These are phyloP conservation scores for Phytophthora citricola DNA, from an alignment of 352 stramenopile genomes.

Conservation along the genomic window DNA sequence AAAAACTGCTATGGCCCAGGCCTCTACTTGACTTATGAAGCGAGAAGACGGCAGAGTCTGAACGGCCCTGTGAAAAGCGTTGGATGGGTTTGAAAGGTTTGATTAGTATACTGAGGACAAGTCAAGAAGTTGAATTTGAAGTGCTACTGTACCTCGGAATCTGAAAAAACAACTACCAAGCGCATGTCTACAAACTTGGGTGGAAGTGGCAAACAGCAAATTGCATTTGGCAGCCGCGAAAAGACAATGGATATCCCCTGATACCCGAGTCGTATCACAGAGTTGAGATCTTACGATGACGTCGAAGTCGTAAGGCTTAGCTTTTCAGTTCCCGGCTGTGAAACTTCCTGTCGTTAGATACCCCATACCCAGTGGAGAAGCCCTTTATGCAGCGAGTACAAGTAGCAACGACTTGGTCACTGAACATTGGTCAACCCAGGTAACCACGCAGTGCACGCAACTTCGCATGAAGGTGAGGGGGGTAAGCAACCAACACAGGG, in stretches of 20 bases:
- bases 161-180: background rate
- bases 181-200: background rate
- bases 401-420: too few relatives aligned
- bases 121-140: too few relatives aligned
- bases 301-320: background rate
- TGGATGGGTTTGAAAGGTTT: too few relatives aligned
- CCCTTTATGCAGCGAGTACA: too few relatives aligned
- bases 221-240: background rate
- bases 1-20: conserved; percentile 11
- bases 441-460: background rate
- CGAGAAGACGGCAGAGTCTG: conserved; percentile 29
- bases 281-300: conserved; percentile 10
- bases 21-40: conserved; percentile 36
- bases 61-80: background rate
- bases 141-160: too few relatives aligned
- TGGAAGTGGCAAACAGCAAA: background rate
- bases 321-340: background rate
- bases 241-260: conserved; percentile 1
- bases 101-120: background rate
- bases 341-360: conserved; percentile 27
- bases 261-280: conserved; percentile 24
- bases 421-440: background rate
- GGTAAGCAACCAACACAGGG: background rate
- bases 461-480: conserved; percentile 3
- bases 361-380: conserved; percentile 3